Percentiles rank a stretch among this genome's conserved stretches.
Conservation (phyloP, 2,329 filamentous ascomycete genomes). For the Magnaporthiopsis rhizophila region DNA sequence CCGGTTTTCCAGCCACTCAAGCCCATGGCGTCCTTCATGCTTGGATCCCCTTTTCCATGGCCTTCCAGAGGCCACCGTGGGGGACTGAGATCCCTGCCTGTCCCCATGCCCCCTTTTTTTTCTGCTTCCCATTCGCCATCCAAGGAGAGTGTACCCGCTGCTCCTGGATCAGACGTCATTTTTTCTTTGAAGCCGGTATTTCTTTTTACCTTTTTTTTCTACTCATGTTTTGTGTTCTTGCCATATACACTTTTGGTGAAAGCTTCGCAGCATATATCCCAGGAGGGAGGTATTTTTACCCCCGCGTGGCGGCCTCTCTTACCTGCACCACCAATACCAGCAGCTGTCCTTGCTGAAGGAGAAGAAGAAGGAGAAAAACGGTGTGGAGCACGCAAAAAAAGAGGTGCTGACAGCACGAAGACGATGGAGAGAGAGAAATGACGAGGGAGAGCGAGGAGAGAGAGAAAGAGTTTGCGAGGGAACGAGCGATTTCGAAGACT, state of each 20-base stretch:
- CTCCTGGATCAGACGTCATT: too few relatives aligned
- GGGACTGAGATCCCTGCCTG: too few relatives aligned
- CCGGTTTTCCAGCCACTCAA: conserved; percentile 6
- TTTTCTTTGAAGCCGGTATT: neutral
- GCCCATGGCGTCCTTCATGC: too few relatives aligned
- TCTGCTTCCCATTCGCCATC: too few relatives aligned
- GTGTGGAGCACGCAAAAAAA: neutral
- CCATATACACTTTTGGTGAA: conserved; percentile 22
- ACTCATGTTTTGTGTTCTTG: conserved; percentile 8
- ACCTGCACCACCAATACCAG: too few relatives aligned
- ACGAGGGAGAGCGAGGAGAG: neutral
- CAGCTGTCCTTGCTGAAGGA: neutral
- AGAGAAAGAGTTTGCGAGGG: neutral
- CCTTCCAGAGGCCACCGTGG: too few relatives aligned
- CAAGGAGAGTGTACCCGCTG: too few relatives aligned
- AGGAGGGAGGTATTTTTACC: conserved; percentile 10
- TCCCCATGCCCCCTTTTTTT: too few relatives aligned
- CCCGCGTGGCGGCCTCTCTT: too few relatives aligned
- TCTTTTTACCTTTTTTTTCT: conserved; percentile 2
- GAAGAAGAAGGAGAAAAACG: neutral
- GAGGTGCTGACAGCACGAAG: neutral
- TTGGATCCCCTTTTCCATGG: too few relatives aligned
- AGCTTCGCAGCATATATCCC: conserved; percentile 26
- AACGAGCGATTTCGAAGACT: too few relatives aligned
- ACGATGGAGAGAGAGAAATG: neutral